A percentile compares a stretch with the other conserved stretches of the same genome.
These are phyloP conservation scores for Phytophthora gonapodyides DNA, from an alignment of 352 stramenopile species.

Conservation along the genomic window DNA sequence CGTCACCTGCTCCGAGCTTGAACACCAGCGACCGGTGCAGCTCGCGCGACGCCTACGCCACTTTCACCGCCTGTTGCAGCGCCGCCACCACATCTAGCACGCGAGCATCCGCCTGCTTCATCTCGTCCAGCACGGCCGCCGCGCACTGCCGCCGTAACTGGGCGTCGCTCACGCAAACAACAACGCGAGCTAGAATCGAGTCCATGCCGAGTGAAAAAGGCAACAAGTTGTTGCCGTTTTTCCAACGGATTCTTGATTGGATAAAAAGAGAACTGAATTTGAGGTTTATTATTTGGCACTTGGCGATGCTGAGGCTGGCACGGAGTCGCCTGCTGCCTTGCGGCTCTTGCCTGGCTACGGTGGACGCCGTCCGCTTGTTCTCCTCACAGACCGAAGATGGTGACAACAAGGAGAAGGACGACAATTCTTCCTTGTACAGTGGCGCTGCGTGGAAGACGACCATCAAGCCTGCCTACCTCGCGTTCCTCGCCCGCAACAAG, in stretches of 20 bases:
- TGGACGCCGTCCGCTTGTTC: too few species aligned
- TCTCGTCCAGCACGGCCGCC: conserved; percentile 11
- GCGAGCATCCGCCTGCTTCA: conserved; percentile 6
- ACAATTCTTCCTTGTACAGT: too few species aligned
- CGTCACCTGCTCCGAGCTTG: conserved; percentile 16
- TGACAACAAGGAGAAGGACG: too few species aligned
- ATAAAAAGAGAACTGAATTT: too few species aligned
- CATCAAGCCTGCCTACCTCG: not conserved
- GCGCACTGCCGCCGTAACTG: conserved; percentile 29
- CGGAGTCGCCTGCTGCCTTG: too few species aligned
- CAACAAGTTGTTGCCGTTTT: too few species aligned
- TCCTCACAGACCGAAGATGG: too few species aligned
- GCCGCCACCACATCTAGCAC: conserved; percentile 20
- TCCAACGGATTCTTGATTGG: too few species aligned
- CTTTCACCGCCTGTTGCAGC: conserved; percentile 20
- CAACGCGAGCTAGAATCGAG: conserved; percentile 22
- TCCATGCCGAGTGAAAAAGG: conserved; percentile 1
- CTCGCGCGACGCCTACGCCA: conserved; percentile 15
- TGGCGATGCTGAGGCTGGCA: too few species aligned
- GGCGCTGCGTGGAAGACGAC: too few species aligned
- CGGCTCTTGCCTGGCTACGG: too few species aligned
- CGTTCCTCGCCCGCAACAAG: conserved; percentile 11
- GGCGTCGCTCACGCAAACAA: conserved; percentile 13
- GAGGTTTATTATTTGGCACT: too few species aligned
- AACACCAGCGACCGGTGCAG: conserved; percentile 15